These are phyloP conservation scores for Yarrowia keelungensis DNA, from an alignment of 805 yeast species.

Conservation along the genomic window DNA sequence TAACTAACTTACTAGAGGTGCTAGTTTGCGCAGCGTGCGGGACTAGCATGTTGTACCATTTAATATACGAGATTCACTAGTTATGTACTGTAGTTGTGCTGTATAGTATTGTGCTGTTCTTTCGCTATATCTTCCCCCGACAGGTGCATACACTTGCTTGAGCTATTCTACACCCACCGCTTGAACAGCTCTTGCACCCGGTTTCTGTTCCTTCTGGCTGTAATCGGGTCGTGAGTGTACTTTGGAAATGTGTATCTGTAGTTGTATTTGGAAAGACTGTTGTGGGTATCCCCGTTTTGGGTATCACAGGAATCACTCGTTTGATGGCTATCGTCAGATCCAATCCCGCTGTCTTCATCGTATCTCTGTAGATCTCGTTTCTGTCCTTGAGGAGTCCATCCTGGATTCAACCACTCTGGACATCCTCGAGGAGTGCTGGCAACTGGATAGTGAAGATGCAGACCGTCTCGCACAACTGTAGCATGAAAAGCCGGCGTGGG, in stretches of 20 bases:
- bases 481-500: constrained; percentile 17
- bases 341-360: background rate
- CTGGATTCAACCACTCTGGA: constrained; percentile 9
- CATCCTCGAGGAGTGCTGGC: constrained; percentile 15
- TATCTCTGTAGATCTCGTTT: background rate
- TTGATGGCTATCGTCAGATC: background rate
- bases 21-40: constrained; percentile 22
- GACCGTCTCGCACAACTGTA: constrained; percentile 2
- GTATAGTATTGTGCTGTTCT: background rate
- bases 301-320: background rate
- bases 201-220: background rate
- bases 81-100: background rate
- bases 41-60: constrained; percentile 32
- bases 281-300: background rate
- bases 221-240: constrained; percentile 3
- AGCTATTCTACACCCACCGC: constrained; percentile 2
- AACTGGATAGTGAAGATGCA: background rate
- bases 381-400: constrained; percentile 1
- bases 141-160: background rate
- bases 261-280: background rate
- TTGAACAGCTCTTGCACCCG: background rate
- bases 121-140: too few relatives aligned
- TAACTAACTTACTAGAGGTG: constrained; percentile 28
- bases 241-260: constrained; percentile 1
- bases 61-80: constrained; percentile 13